Base-by-base conservation (phyloP, 352 stramenopile genomes). In the Phytophthora ohioensis region DNA sequence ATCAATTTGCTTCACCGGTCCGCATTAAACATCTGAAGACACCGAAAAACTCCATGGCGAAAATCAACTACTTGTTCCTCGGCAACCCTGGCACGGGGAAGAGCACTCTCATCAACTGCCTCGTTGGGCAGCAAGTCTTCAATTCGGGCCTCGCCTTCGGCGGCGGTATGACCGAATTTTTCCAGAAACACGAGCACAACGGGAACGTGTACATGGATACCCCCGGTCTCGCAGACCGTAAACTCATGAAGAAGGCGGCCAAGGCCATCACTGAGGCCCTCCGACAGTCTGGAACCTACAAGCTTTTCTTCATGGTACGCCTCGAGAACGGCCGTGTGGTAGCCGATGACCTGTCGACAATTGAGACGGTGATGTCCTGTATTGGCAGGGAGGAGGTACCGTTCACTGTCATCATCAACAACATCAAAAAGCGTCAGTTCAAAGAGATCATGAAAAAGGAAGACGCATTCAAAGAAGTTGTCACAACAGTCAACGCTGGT, bases 21-120 rank as follows among this genome's bases (percentile, higher is more conserved):
- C 21, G 21, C 21, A 27, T 27, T 1, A 27, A 27, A 27, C 1
- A 27, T 27, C 21, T 27, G 21, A 27, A 27, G 21, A 27, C 21
- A 27, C 21, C 1, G 21, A 27, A 27, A 27, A 27, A 27, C 21
- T 27, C 21, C 5, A 46, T 46, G 41, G 10, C 41, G 7, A 27
- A 27, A 27, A 38, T 13, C 3, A 68, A 73, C 38, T 58, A 58
- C 21, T n/a, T 75, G 4, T 71, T 75, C 13, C 47, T 71, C 4
- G 60, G 67, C 15, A 75, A 75, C 35, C 61, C 68, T 11, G 68
- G 68, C 6, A 71, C 61, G 1, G 68, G 68, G 15, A 76, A 76
- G 47, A 76, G 62, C 35, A 72, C 69, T 30, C 57, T 76, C 63
- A 69, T 76, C 57, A 76, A 76, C 53, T 76, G 69, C 21, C 49